Evolutionary conservation across 2,329 filamentous ascomycete species (phyloP), one percentile per base, ranked within the genome.

Genomic region (Arthrobotrys pseudoclavata): DNA sequence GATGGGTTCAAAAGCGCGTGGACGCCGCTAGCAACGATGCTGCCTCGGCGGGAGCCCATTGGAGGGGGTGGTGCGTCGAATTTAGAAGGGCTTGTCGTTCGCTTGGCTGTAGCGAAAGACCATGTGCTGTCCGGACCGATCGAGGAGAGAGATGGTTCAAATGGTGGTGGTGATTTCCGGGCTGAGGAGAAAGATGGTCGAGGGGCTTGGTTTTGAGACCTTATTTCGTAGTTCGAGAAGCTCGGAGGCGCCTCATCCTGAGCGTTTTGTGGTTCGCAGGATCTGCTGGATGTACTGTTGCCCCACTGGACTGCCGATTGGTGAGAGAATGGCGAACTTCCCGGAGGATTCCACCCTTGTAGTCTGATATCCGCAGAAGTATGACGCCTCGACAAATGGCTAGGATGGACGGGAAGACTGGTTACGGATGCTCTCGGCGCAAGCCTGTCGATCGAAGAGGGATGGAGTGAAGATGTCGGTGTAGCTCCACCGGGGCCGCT

Each of bases 291-390:
- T 89, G 90, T 24, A 90, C 91, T 15, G 90, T 89, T 15, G 90
- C 90, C 90, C 90, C 92, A 78, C 89, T 89, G 40, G 86, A 84
- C 15, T 87, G 88, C 66, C 87, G 87, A 79, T 89, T 86, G 10
- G 89, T 89, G 4, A 91, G 91, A 26, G 88, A 86, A 48, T 86
- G 85, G 60, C 84, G 83, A 40, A 83, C 82, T 60, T 83, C 80
- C 47, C 83, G 82, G 79, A 81, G 86, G 87, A 79, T 90, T 91
- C 90, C 92, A 95, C 42, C 91, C 93, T 82, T 94, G 91, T 81
- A 94, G 91, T 66, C 96, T 91, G 81, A 99, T 98, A 83, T 99
- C 96, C 74, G 96, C 96, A 45, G 94, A 95, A 1, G 96, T 99
- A 84, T 99, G 96, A 78, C 95, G 67, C 31, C 74, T 62, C 7